A percentile compares a stretch with the other conserved stretches of the same genome.
phyloP scores from a whole-genome alignment of 305 asterid species.

The Solanum hybrid region DNA sequence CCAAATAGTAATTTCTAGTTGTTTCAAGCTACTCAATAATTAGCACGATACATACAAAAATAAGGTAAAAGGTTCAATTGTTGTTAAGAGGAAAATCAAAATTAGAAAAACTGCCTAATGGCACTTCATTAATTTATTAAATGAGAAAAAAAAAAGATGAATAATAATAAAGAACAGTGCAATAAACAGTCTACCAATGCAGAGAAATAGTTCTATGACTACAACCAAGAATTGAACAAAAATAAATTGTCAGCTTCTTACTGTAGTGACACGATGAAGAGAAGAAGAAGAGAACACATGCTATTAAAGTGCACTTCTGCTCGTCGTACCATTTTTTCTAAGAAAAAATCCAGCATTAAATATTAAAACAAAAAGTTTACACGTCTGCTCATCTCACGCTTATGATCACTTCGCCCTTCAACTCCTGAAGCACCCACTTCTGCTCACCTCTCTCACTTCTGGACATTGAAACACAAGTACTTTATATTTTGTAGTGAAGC shows the following conservation, averaged over 20 bases:
- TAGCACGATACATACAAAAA: neutral
- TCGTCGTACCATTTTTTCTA: neutral
- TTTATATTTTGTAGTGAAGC: neutral
- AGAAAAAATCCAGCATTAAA: no score
- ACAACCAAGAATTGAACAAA: neutral
- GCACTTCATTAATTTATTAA: neutral
- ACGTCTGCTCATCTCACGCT: no score
- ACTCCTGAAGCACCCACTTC: neutral
- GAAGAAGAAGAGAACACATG: neutral
- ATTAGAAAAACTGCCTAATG: neutral
- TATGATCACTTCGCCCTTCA: neutral
- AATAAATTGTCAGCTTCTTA: neutral
- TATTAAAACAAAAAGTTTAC: no score
- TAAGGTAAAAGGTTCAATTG: neutral
- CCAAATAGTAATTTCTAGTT: neutral
- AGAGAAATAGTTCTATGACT: neutral
- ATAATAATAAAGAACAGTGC: neutral
- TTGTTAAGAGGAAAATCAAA: neutral
- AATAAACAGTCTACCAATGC: neutral
- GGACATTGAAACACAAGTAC: neutral
- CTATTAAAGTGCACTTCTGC: neutral
- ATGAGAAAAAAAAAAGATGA: neutral
- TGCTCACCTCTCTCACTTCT: neutral
- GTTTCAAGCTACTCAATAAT: neutral
- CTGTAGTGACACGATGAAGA: neutral